Base-by-base conservation (phyloP, 2,329 filamentous ascomycete species). In the Penicillium psychrosexuale region DNA sequence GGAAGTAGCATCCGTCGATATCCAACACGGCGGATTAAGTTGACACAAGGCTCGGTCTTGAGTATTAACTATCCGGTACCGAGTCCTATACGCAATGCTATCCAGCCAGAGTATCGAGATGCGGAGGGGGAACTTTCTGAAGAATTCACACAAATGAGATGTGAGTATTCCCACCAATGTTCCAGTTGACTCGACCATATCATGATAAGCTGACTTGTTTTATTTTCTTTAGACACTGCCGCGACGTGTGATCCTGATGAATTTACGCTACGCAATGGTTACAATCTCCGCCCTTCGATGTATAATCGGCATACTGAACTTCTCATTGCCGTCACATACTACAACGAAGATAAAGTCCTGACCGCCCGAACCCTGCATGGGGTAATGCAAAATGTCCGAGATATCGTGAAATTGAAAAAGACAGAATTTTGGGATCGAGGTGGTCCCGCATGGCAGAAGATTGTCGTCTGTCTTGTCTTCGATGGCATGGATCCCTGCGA, bases 351-450 rank as follows among this genome's bases (percentile, higher is more conserved):
- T 79, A 97, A 97, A 80, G 85, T 90, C 30, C 81, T 97, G 61
- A 88, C 93, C 31, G 82, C 92, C 50, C 85, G 92, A 76, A 97
- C 92, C 1, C 80, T 97, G 53, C 92, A 97, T 75, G 90, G 92
- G 78, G 91, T 96, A 48, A 97, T 97, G 92, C 91, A 96, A 74
- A 97, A 97, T 74, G 92, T 97, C 66, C 87, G 91, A 59, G 92
- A 97, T 69, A 97, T 97, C 71, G 92, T 96, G 69, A 96, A 96
- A 77, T 82, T 97, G 60, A 97, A 97, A 78, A 96, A 94, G 78
- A 96, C 93, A 24, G 91, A 93, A 65, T 97, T 97, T 80, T 97
- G 93, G 92, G 96, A 96, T 79, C 94, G 95, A 79, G 93, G 92
- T 65, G 92, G 93, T 53, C 92, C 93, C 9, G 92, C 92, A 51